Percentiles rank a stretch among this genome's conserved stretches.
Evolutionary conservation across 352 stramenopile species (phyloP).

Genomic region (Chrysophaeum taylorii): DNA sequence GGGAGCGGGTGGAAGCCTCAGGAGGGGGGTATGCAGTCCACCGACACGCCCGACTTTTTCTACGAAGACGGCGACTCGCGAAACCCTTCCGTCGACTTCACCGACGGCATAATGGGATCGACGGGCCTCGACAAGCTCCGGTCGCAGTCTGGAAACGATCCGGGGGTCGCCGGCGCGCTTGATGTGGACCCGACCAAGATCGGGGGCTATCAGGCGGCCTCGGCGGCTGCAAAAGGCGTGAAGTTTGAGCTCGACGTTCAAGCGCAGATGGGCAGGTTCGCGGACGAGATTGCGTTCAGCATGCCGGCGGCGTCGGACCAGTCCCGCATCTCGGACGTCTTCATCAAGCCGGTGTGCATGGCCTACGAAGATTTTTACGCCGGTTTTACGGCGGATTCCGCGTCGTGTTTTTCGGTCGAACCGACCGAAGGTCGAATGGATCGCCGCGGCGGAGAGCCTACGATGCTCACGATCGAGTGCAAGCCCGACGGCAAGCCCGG

Average conservation of each 20-base stretch:
- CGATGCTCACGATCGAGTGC: conserved; percentile 32
- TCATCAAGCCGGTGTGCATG: conserved; percentile 45
- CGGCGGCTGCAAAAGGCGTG: background rate
- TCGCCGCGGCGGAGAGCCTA: conserved; percentile 43
- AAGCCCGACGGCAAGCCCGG: conserved; percentile 39
- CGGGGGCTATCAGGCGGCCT: background rate
- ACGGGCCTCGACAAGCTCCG: conserved; percentile 11
- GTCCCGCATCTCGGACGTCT: background rate
- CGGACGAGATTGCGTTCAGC: background rate
- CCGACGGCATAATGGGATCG: background rate
- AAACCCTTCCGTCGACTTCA: background rate
- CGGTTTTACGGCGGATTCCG: conserved; percentile 38
- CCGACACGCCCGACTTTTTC: conserved; percentile 12
- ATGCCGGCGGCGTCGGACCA: background rate
- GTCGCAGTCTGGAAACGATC: background rate
- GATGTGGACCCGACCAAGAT: background rate
- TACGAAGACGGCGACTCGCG: conserved; percentile 3
- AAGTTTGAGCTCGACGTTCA: background rate
- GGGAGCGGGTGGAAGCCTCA: background rate
- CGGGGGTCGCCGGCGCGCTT: background rate
- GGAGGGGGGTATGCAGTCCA: background rate
- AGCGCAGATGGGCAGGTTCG: conserved; percentile 3
- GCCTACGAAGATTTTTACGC: conserved; percentile 56
- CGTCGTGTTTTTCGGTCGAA: conserved; percentile 44
- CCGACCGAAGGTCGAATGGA: conserved; percentile 47